phyloP scores from a whole-genome alignment of 306 rosid species.

The Oxytropis ochrocephala region DNA sequence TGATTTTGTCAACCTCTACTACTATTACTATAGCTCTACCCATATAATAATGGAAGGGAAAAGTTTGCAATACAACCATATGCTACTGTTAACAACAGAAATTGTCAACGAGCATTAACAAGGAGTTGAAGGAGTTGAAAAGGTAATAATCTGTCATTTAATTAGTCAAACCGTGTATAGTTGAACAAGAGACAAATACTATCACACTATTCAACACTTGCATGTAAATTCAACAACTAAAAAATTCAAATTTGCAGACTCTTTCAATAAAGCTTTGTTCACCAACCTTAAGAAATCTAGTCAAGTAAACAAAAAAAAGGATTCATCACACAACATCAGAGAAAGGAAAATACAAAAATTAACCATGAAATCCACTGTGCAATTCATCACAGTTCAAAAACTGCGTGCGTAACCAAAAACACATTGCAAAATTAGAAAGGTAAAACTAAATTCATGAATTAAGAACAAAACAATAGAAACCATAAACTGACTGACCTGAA shows the following conservation, averaged over 20 bases:
- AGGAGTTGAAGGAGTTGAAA: not conserved
- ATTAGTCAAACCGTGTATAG: not conserved
- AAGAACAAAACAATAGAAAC: not conserved
- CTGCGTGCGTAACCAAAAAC: not conserved
- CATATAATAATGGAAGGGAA: not conserved
- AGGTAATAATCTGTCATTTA: not conserved
- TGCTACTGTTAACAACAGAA: not conserved
- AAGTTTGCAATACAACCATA: not conserved
- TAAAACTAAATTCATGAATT: not conserved
- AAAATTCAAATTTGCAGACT: constrained; percentile 2
- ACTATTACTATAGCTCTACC: not conserved
- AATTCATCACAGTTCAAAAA: constrained; percentile 3
- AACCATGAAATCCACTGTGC: constrained; percentile 1
- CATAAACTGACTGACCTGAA: constrained; percentile 46
- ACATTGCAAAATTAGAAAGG: not conserved
- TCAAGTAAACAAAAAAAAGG: not conserved
- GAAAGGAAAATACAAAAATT: not conserved
- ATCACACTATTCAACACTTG: not conserved
- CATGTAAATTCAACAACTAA: constrained; percentile 11
- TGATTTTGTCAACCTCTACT: not conserved
- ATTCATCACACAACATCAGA: not conserved
- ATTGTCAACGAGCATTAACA: constrained; percentile 3
- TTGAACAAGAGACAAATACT: not conserved
- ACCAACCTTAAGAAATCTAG: not conserved
- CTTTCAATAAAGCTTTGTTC: not conserved